phyloP scores from a whole-genome alignment of 805 yeast genomes.

The Saccharomycopsis fibuligera region DNA sequence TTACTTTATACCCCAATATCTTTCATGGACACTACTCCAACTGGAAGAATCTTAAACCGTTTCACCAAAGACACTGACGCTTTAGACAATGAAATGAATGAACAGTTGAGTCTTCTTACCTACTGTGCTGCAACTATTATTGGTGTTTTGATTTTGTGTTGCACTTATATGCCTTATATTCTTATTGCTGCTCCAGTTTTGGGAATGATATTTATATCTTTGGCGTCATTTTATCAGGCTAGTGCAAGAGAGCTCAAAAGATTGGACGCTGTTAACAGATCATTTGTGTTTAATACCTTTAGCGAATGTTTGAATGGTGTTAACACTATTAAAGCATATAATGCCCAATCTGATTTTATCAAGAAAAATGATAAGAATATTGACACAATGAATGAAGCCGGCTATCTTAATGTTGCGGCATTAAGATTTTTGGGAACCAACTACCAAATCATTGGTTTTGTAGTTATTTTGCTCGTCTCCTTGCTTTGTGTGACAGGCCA shows the following conservation, averaged over 20 bases:
- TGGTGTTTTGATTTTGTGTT: constrained; percentile 60
- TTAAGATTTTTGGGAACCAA: constrained; percentile 70
- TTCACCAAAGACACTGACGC: constrained; percentile 84
- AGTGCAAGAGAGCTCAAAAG: constrained; percentile 74
- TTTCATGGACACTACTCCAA: constrained; percentile 78
- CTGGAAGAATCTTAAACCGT: constrained; percentile 79
- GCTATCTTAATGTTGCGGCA: constrained; percentile 51
- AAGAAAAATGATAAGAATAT: constrained; percentile 39
- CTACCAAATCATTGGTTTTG: constrained; percentile 47
- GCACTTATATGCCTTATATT: constrained; percentile 71
- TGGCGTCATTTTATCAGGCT: constrained; percentile 56
- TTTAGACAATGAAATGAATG: constrained; percentile 73
- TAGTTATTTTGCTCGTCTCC: constrained; percentile 47
- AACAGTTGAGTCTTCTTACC: constrained; percentile 56
- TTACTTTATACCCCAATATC: constrained; percentile 76
- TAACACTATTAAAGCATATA: constrained; percentile 58
- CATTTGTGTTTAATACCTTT: constrained; percentile 65
- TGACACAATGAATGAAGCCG: constrained; percentile 62
- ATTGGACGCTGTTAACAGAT: constrained; percentile 64
- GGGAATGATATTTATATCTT: constrained; percentile 34
- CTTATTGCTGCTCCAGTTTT: constrained; percentile 59
- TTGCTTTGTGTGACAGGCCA: constrained; percentile 56
- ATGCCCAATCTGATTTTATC: constrained; percentile 40
- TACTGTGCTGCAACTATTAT: constrained; percentile 44
- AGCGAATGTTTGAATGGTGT: constrained; percentile 65